These are phyloP conservation scores for Huntiella decipiens DNA, from an alignment of 2,329 filamentous ascomycete species.

Conservation along the genomic window DNA sequence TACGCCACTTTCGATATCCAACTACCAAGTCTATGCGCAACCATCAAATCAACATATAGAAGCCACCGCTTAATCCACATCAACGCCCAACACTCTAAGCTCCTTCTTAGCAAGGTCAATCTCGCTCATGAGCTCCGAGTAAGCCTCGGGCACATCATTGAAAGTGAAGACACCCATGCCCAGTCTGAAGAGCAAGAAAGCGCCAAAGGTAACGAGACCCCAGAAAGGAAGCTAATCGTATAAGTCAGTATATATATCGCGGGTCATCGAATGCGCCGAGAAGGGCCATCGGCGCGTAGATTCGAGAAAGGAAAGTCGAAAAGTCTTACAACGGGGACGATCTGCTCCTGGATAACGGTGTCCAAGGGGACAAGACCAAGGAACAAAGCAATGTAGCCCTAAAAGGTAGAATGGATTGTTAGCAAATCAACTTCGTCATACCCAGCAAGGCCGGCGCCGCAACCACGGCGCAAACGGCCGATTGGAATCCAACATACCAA, in stretches of 20 bases:
- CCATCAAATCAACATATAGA: background rate
- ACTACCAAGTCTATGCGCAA: too few species aligned
- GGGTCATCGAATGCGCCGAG: background rate
- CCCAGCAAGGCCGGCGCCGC: too few species aligned
- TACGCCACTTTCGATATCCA: too few species aligned
- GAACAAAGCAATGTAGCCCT: slow-evolving; percentile 82
- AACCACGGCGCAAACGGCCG: background rate
- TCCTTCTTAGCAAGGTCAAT: slow-evolving; percentile 61
- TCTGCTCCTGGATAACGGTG: slow-evolving; percentile 55
- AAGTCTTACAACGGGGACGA: slow-evolving; percentile 68
- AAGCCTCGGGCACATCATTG: slow-evolving; percentile 83
- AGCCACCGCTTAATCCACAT: slow-evolving; percentile 43
- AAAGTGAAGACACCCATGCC: slow-evolving; percentile 89
- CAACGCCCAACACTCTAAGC: slow-evolving; percentile 53
- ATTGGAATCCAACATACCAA: slow-evolving; percentile 40
- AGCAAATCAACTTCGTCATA: slow-evolving; percentile 7
- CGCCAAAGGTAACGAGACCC: slow-evolving; percentile 75
- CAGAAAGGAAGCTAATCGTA: slow-evolving; percentile 66
- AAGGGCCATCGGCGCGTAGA: slow-evolving; percentile 6
- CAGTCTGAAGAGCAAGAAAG: slow-evolving; percentile 78
- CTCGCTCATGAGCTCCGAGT: slow-evolving; percentile 66
- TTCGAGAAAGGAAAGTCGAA: background rate
- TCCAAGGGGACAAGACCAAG: slow-evolving; percentile 70
- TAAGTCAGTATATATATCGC: background rate
- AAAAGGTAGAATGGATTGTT: slow-evolving; percentile 25